Evolutionary conservation across 2,329 filamentous ascomycete genomes (phyloP).

Genomic region (Hypomyces rosellus): DNA sequence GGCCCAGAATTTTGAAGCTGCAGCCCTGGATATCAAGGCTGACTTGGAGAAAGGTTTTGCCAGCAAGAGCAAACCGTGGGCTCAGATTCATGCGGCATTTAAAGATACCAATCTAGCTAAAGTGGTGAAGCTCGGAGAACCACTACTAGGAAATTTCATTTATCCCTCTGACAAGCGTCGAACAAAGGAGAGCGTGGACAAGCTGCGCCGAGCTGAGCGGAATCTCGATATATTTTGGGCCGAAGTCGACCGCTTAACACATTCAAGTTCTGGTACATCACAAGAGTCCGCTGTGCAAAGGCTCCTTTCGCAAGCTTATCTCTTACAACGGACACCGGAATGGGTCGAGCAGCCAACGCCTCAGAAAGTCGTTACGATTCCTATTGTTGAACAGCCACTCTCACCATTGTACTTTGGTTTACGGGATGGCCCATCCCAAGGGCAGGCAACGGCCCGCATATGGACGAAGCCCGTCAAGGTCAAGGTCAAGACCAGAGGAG

Average conservation of each 20-base stretch:
- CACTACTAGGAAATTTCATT: conserved; percentile 30
- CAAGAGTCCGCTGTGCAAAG: conserved; percentile 18
- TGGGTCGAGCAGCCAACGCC: conserved; percentile 13
- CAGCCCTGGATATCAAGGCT: conserved; percentile 17
- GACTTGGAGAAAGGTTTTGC: conserved; percentile 23
- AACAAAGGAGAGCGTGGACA: conserved; percentile 37
- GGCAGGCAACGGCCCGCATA: too few species aligned
- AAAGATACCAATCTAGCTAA: not conserved
- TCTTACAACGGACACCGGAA: too few species aligned
- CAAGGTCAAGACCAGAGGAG: conserved; percentile 17
- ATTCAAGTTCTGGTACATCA: conserved; percentile 4
- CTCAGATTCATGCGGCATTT: not conserved
- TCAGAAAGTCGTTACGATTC: not conserved
- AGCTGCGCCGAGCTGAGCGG: conserved; percentile 39
- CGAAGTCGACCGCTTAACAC: conserved; percentile 3
- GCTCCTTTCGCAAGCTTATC: conserved; percentile 10
- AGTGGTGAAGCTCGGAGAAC: conserved; percentile 23
- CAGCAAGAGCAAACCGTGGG: not conserved
- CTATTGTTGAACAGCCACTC: too few species aligned
- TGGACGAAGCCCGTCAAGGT: too few species aligned
- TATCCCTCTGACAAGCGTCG: conserved; percentile 39
- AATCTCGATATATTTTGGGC: conserved; percentile 19
- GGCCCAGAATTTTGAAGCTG: conserved; percentile 34
- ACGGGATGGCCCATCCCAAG: too few species aligned
- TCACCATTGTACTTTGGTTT: too few species aligned